A percentile compares a stretch with the other conserved stretches of the same genome.
These are phyloP conservation scores for Penicillium taxi DNA, from an alignment of 495 filamentous ascomycete species.

Conservation along the genomic window DNA sequence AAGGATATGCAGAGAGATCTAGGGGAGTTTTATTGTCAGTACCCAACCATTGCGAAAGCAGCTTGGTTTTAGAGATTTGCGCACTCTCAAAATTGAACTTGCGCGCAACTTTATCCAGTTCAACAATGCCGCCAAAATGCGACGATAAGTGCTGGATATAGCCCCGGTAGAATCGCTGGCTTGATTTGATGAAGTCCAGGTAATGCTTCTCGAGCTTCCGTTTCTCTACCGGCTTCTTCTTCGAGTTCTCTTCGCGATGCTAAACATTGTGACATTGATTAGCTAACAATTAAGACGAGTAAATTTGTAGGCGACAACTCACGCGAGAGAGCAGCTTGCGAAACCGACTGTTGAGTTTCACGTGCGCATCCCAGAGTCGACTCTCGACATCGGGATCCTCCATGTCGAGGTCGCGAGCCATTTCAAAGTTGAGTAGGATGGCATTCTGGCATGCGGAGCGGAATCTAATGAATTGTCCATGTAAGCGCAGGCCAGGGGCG, in stretches of 20 bases:
- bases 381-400: too few relatives aligned
- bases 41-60: not conserved
- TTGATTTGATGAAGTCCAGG: conserved; percentile 72
- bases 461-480: conserved; percentile 42
- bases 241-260: conserved; percentile 48
- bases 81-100: conserved; percentile 57
- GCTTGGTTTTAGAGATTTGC: conserved; percentile 4
- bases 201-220: conserved; percentile 77
- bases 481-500: conserved; percentile 10
- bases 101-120: conserved; percentile 63
- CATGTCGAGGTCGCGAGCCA: conserved; percentile 50
- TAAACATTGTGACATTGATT: conserved; percentile 21
- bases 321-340: conserved; percentile 52
- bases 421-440: conserved; percentile 66
- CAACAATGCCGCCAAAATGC: conserved; percentile 60
- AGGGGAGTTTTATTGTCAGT: conserved; percentile 23
- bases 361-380: conserved; percentile 72
- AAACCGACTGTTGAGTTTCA: conserved; percentile 67
- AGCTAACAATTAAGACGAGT: conserved; percentile 1
- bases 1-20: conserved; percentile 32
- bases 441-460: conserved; percentile 61
- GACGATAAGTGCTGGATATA: conserved; percentile 73
- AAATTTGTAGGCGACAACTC: conserved; percentile 12
- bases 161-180: conserved; percentile 77
- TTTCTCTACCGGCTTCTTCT: conserved; percentile 62